Base-by-base conservation (phyloP, 495 filamentous ascomycete species). In the Tuber borchii region DNA sequence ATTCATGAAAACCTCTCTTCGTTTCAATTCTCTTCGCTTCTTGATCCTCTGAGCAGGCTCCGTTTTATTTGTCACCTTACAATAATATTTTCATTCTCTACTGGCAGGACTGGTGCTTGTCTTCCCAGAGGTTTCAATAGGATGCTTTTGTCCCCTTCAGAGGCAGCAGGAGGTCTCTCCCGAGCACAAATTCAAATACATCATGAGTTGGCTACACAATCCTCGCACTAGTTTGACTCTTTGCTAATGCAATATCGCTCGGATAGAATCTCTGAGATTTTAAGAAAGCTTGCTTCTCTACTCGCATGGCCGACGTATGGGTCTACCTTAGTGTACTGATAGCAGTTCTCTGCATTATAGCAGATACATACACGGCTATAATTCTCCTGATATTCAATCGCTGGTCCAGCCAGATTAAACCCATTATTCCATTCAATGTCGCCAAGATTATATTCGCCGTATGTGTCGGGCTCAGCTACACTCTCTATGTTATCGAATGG, bases 121-220 rank as follows among this genome's bases (percentile, higher is more conserved):
- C 22, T 56, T n/a, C 22, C 48, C 20, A 1, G 6, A 12, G 48
- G 48, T 12, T 20, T 37, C 78, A 76, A 97, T 97, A 93, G 87
- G 90, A 80, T 95, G 92, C 86, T 88, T 79, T 90, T 91, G 70
- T 88, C 90, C 80, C 86, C 91, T 78, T 88, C 92, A 80, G 92
- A 91, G 82, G 84, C 86, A 80, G 88, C 87, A 51, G 87, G 89
- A 71, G 89, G 93, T 70, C 84, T 86, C 56, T 87, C 22, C 93
- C 73, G 93, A 96, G 84, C 91, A 97, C 85, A 93, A 93, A 87
- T 99, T 95, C 93, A 92, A 94, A 80, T 97, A 93, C 79, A 93
- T 99, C 82, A 94, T 96, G 88, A 76, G 92, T 86, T 73, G 5
- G 61, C 20, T 42, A 43, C 43, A 65, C 76, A 31, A 2, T 37